Conservation (phyloP, 768 basidiomycete species). For the Inosperma sp. region DNA sequence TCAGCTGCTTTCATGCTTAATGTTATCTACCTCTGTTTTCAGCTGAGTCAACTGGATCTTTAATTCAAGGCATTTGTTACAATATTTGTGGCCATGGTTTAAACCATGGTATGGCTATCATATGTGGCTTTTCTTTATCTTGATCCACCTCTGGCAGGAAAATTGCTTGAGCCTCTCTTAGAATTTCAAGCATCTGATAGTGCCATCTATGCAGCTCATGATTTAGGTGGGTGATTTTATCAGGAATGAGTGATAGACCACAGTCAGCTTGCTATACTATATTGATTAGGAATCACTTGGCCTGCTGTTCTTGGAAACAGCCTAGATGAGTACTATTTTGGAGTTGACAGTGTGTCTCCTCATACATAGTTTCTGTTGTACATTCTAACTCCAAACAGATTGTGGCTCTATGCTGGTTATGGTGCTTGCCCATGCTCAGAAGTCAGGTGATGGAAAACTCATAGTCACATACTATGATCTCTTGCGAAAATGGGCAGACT, state of each 20-base stretch:
- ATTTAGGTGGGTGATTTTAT: conserved; percentile 27
- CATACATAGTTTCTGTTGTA: neutral
- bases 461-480: neutral
- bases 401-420: conserved; percentile 2
- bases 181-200: conserved; percentile 30
- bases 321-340: neutral
- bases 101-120: no score
- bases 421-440: conserved; percentile 8
- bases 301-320: neutral
- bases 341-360: neutral
- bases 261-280: neutral
- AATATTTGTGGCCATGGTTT: no score
- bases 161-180: conserved; percentile 45
- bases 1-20: no score
- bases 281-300: neutral
- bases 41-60: no score
- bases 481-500: neutral
- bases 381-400: neutral
- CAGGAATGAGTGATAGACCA: no score
- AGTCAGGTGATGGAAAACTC: conserved; percentile 3
- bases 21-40: no score
- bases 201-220: conserved; percentile 25
- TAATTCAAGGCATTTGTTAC: no score
- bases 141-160: conserved; percentile 37
- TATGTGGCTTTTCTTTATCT: conserved; percentile 43